Conservation (phyloP, 257 asterid species). For the Paulownia fortunei region DNA sequence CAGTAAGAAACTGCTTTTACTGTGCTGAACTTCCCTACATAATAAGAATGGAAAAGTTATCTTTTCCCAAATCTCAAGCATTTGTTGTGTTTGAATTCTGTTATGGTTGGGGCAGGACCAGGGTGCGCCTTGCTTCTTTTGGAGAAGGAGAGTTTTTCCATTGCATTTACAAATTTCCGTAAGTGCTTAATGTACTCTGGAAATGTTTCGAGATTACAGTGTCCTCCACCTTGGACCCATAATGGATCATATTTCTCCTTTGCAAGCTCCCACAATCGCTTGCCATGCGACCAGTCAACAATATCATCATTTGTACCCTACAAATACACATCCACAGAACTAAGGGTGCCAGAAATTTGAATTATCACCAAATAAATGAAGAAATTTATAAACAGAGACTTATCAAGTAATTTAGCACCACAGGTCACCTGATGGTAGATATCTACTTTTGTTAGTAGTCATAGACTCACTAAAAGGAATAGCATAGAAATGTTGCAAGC, state of each 20-base stretch:
- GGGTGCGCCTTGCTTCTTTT: conserved; percentile 51
- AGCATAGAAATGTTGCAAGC: background rate
- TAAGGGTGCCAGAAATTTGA: background rate
- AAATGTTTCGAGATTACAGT: conserved; percentile 93
- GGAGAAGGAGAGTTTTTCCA: conserved; percentile 89
- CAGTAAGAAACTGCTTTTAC: background rate
- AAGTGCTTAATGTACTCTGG: conserved; percentile 91
- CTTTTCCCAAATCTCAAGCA: conserved; percentile 81
- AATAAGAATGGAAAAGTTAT: conserved; percentile 32
- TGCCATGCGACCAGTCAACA: conserved; percentile 93
- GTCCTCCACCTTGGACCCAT: conserved; percentile 99
- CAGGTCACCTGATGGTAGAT: no score
- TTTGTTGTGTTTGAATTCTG: conserved; percentile 69
- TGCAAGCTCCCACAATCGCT: conserved; percentile 96
- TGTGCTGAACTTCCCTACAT: background rate
- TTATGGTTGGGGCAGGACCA: conserved; percentile 38
- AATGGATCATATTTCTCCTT: conserved; percentile 91
- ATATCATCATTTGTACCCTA: conserved; percentile 92
- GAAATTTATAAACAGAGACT: background rate
- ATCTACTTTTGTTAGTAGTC: background rate
- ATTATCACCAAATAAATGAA: background rate
- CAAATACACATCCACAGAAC: conserved; percentile 28
- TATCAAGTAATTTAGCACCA: background rate
- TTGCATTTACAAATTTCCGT: conserved; percentile 74
- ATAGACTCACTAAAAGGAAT: background rate